Base-by-base conservation (phyloP, 345 rosid genomes). In the Crucihimalaya himalaica region DNA sequence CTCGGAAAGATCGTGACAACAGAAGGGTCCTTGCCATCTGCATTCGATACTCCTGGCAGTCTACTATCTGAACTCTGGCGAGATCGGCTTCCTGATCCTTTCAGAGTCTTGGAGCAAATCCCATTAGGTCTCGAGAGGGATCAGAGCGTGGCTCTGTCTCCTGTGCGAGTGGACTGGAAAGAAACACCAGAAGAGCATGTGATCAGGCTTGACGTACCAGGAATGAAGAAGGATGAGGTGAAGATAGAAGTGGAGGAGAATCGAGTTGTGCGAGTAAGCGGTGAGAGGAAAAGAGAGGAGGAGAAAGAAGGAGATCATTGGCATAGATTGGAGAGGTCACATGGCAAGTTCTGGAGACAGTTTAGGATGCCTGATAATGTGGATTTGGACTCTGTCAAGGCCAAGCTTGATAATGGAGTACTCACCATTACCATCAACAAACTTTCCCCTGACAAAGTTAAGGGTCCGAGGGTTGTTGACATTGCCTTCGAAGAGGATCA, bases 281-380 rank as follows among this genome's bases (percentile, higher is more conserved):
- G 95, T 0, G 97, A 90, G 84, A 90, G 89, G 85, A 90, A 83
- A 68, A 69, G 63, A 50, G 93, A 93, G 43, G 89, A 82, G 32
- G 91, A 86, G 83, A 76, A 76, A 64, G 83, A 87, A 55, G 91
- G 82, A 8, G 90, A 92, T 28, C 94, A 86, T 8, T 92, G 96
- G 96, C 98, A 92, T 63, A 78, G 93, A 35, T 81, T 83, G 37
- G 98, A 92, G 87, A 80, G 95, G 52, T 87, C 86, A 3, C 76
- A 80, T 52, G 97, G 97, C 15, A 88, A 86, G 63, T 93, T 93
- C 81, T 90, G 88, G 93, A 87, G 97, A 75, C 93, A 81, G 77
- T 87, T 93, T 5, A 84, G 77, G 70, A 48, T 90, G 77, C 98
- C 96, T 2, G 92, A 86, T 8, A 86, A 93, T 40, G 97, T 80